phyloP scores from a whole-genome alignment of 192 early-diverging fungal genomes.

The Diversispora epigaea region DNA sequence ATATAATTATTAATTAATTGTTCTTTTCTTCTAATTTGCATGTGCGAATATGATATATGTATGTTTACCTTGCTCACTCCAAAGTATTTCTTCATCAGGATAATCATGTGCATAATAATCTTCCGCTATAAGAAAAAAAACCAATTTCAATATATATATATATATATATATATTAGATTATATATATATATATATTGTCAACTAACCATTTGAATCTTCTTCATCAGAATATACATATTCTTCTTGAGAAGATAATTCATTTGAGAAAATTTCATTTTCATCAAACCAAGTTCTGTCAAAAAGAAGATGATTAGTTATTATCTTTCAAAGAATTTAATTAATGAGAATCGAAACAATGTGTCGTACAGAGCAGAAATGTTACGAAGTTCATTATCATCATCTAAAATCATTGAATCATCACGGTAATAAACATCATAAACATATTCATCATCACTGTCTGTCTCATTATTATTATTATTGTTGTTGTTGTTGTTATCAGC shows the following conservation, averaged over 20 bases:
- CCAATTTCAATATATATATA: slow-evolving; percentile 23
- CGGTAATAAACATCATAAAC: slow-evolving; percentile 77
- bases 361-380: slow-evolving; percentile 53
- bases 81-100: slow-evolving; percentile 61
- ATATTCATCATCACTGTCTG: slow-evolving; percentile 58
- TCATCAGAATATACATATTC: slow-evolving; percentile 38
- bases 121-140: slow-evolving; percentile 53
- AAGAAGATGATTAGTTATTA: neutral
- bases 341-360: neutral
- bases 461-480: slow-evolving; percentile 19
- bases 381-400: slow-evolving; percentile 22
- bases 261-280: slow-evolving; percentile 40
- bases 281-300: slow-evolving; percentile 47
- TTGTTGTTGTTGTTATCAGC: slow-evolving; percentile 43
- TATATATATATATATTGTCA: neutral
- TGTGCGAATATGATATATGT: too few species aligned
- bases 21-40: too few species aligned
- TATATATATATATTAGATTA: neutral
- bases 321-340: slow-evolving; percentile 4
- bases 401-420: slow-evolving; percentile 40
- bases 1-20: too few species aligned
- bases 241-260: slow-evolving; percentile 43
- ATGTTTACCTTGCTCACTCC: slow-evolving; percentile 5
- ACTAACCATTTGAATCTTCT: slow-evolving; percentile 61
- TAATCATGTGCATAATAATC: slow-evolving; percentile 81